A percentile compares a stretch with the other conserved stretches of the same genome.
Conservation (phyloP, 129 eudicot species). For the sunflower (Helianthus annuus) region HanXRQr2.0-SUNRISE NC_035436.2:201047159-201047658, state of each 20-base stretch:
- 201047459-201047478: constrained; percentile 35
- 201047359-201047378: constrained; percentile 94
- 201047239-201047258: constrained; percentile 90
- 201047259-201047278: constrained; percentile 84
- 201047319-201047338: constrained; percentile 59
- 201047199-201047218: constrained; percentile 75
- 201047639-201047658: constrained; percentile 99
- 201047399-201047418: constrained; percentile 77
- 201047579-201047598: constrained; percentile 94
- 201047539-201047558: constrained; percentile 76
- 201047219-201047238: constrained; percentile 82
- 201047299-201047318: constrained; percentile 82
- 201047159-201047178: constrained; percentile 53
- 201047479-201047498: constrained; percentile 39
- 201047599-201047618: constrained; percentile 98
- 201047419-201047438: constrained; percentile 69
- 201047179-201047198: constrained; percentile 68
- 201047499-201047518: constrained; percentile 53
- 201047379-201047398: constrained; percentile 77
- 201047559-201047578: constrained; percentile 72
- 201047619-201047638: constrained; percentile 95
- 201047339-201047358: constrained; percentile 62
- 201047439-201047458: constrained; percentile 34
- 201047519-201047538: constrained; percentile 56
- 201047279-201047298: constrained; percentile 51